These are phyloP conservation scores for Huntiella savannae DNA, from an alignment of 2,329 filamentous ascomycete species.

Conservation along the genomic window DNA sequence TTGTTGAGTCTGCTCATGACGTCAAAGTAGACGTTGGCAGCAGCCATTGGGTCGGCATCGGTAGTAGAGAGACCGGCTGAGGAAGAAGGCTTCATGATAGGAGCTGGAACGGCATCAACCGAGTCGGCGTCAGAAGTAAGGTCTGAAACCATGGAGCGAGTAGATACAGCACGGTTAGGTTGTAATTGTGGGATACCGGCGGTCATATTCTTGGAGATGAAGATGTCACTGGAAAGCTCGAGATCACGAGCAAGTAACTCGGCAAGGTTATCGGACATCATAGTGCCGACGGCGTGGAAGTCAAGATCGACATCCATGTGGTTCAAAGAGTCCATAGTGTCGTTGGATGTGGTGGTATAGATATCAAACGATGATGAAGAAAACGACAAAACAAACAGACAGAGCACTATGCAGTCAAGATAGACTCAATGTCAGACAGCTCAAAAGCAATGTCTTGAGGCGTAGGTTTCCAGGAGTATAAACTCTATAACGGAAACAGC, in stretches of 20 bases:
- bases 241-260: conserved; percentile 37
- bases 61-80: not conserved
- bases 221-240: conserved; percentile 28
- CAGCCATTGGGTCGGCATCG: no score
- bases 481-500: no score
- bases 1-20: conserved; percentile 8
- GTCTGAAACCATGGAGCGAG: conserved; percentile 1
- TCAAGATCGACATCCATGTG: conserved; percentile 2
- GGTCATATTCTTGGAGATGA: conserved; percentile 32
- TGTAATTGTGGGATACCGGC: conserved; percentile 24
- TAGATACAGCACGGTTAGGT: not conserved
- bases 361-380: not conserved
- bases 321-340: not conserved
- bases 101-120: not conserved
- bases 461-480: no score
- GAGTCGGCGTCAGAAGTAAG: conserved; percentile 3
- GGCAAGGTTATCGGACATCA: conserved; percentile 28
- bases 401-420: not conserved
- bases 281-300: conserved; percentile 14
- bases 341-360: not conserved
- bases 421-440: not conserved
- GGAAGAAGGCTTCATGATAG: conserved; percentile 2
- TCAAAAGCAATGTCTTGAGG: no score
- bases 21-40: conserved; percentile 1
- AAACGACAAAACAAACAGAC: not conserved